phyloP scores from a whole-genome alignment of 2,329 filamentous ascomycete species.

The Elsinoe australis region DNA sequence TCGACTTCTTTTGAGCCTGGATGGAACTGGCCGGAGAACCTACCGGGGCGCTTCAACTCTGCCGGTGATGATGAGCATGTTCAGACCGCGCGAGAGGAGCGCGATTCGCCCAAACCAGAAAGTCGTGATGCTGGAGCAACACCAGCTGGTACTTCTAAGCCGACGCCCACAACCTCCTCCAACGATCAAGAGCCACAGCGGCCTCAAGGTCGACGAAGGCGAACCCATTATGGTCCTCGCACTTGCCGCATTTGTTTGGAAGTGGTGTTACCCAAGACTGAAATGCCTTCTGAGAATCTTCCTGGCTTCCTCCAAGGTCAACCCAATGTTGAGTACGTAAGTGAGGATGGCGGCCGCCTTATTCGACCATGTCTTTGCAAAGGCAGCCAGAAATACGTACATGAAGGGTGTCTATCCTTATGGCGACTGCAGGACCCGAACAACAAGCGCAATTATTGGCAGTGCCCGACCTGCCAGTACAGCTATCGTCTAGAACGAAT shows the following conservation, averaged over 20 bases:
- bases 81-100: conserved; percentile 12
- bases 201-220: conserved; percentile 21
- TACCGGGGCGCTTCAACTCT: conserved; percentile 32
- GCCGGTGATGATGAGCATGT: background rate
- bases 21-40: conserved; percentile 43
- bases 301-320: conserved; percentile 50
- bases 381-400: conserved; percentile 86
- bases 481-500: conserved; percentile 71
- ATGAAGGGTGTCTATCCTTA: conserved; percentile 76
- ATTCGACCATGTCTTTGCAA: conserved; percentile 90
- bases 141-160: conserved; percentile 2
- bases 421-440: conserved; percentile 71
- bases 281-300: conserved; percentile 40
- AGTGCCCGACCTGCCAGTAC: conserved; percentile 83
- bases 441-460: conserved; percentile 66
- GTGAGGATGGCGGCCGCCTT: conserved; percentile 67
- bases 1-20: conserved; percentile 16
- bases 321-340: conserved; percentile 61
- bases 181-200: conserved; percentile 4
- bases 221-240: conserved; percentile 57
- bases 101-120: conserved; percentile 2
- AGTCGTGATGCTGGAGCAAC: background rate
- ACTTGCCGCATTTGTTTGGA: conserved; percentile 90
- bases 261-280: conserved; percentile 53
- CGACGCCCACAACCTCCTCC: background rate